Percentiles rank a stretch among this genome's conserved stretches.
Evolutionary conservation across 1,284 basidiomycete genomes (phyloP).

Genomic region (Fomitopsis schrenkii): DNA sequence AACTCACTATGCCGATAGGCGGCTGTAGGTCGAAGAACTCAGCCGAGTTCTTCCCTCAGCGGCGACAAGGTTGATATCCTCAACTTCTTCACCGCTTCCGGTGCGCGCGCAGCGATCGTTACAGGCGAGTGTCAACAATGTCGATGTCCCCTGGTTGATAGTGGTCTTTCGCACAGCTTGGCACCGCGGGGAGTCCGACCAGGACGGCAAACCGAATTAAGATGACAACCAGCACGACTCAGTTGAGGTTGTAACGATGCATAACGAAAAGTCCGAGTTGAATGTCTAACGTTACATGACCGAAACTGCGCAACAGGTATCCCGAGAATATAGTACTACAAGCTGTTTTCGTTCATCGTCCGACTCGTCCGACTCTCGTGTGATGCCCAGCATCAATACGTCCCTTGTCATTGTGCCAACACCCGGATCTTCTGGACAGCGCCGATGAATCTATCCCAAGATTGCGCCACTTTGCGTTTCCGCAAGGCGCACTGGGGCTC

Average conservation of each 20-base stretch:
- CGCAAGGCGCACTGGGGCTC: conserved; percentile 1
- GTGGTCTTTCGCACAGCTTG: too few relatives aligned
- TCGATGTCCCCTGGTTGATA: too few relatives aligned
- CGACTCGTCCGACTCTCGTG: neutral
- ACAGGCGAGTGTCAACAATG: too few relatives aligned
- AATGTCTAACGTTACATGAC: neutral
- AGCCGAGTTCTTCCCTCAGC: conserved; percentile 20
- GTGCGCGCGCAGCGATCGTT: conserved; percentile 17
- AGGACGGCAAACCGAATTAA: too few relatives aligned
- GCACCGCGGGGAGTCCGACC: too few relatives aligned
- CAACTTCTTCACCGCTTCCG: conserved; percentile 37
- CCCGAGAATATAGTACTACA: too few relatives aligned
- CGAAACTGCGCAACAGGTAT: too few relatives aligned
- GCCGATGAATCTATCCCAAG: conserved; percentile 12
- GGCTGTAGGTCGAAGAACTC: too few relatives aligned
- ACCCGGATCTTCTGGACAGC: conserved; percentile 13
- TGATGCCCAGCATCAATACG: conserved; percentile 4
- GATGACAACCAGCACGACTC: too few relatives aligned
- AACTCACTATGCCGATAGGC: too few relatives aligned
- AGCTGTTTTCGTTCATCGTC: neutral
- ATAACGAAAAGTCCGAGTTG: neutral
- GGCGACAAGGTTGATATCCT: conserved; percentile 42
- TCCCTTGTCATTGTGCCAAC: neutral
- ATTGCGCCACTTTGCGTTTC: conserved; percentile 8
- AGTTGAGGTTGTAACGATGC: too few relatives aligned